Conservation (phyloP, 495 filamentous ascomycete species). For the Amniculicola lignicola region DNA sequence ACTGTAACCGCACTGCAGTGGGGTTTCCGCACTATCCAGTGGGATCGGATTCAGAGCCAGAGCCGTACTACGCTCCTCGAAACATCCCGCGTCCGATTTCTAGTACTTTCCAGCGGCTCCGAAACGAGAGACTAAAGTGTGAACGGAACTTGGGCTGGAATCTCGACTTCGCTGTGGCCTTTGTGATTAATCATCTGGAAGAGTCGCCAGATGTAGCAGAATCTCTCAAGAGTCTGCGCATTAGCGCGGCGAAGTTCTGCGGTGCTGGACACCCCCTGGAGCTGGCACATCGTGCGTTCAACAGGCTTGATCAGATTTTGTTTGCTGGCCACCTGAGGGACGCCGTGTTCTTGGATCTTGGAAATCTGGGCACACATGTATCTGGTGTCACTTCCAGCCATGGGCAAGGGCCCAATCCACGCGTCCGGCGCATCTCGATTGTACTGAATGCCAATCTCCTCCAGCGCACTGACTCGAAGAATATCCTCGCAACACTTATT, state of each 20-base stretch:
- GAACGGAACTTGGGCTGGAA: constrained; percentile 29
- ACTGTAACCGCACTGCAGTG: constrained; percentile 7
- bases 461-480: neutral
- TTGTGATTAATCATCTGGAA: constrained; percentile 25
- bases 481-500: constrained; percentile 26
- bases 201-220: constrained; percentile 14
- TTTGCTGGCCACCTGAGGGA: constrained; percentile 28
- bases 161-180: constrained; percentile 29
- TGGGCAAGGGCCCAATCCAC: constrained; percentile 8
- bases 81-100: neutral
- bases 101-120: neutral
- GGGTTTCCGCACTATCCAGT: neutral
- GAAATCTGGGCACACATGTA: constrained; percentile 9
- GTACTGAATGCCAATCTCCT: constrained; percentile 21
- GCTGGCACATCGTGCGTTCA: constrained; percentile 19
- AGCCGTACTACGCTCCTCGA: constrained; percentile 1
- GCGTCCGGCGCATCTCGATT: constrained; percentile 21
- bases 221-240: constrained; percentile 10
- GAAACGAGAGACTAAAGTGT: constrained; percentile 12
- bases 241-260: neutral
- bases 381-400: constrained; percentile 25
- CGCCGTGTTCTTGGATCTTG: constrained; percentile 22
- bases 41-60: constrained; percentile 6
- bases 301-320: constrained; percentile 19
- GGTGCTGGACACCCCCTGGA: neutral